A percentile compares a stretch with the other conserved stretches of the same genome.
Conservation (phyloP, 805 yeast species). For the Hanseniaspora singularis region DNA sequence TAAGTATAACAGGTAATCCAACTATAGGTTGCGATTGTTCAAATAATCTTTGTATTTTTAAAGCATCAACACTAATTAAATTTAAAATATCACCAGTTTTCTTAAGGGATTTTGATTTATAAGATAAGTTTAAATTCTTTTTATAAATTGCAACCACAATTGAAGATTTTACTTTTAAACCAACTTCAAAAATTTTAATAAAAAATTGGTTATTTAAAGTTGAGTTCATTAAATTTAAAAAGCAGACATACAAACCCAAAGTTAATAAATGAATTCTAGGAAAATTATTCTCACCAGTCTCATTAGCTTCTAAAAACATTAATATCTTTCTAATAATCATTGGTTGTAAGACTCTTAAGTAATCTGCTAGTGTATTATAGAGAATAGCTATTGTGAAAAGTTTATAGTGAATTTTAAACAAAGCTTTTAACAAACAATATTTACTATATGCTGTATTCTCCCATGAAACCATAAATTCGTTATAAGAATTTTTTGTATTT, state of each 20-base stretch:
- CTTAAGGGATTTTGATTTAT: constrained; percentile 45
- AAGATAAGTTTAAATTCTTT: constrained; percentile 55
- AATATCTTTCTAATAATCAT: constrained; percentile 43
- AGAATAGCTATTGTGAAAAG: constrained; percentile 29
- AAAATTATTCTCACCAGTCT: constrained; percentile 24
- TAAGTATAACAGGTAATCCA: constrained; percentile 48
- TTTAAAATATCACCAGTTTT: constrained; percentile 74
- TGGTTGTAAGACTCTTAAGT: constrained; percentile 40
- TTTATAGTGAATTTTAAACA: constrained; percentile 31
- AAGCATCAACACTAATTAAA: constrained; percentile 65
- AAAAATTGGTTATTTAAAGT: constrained; percentile 60
- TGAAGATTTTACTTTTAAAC: constrained; percentile 53
- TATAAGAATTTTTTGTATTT: constrained; percentile 28
- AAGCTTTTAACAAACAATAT: constrained; percentile 28
- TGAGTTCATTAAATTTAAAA: constrained; percentile 48
- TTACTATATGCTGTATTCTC: constrained; percentile 25
- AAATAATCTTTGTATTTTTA: constrained; percentile 48
- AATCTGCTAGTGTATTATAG: constrained; percentile 32
- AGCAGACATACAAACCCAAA: constrained; percentile 53
- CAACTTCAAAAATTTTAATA: constrained; percentile 45
- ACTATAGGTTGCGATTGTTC: constrained; percentile 42
- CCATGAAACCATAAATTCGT: constrained; percentile 30
- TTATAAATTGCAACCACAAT: constrained; percentile 54
- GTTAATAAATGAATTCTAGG: constrained; percentile 50
- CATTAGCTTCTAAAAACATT: constrained; percentile 30